These are phyloP conservation scores for Hyaloscypha finlandica DNA, from an alignment of 495 filamentous ascomycete genomes.

Conservation along the genomic window DNA sequence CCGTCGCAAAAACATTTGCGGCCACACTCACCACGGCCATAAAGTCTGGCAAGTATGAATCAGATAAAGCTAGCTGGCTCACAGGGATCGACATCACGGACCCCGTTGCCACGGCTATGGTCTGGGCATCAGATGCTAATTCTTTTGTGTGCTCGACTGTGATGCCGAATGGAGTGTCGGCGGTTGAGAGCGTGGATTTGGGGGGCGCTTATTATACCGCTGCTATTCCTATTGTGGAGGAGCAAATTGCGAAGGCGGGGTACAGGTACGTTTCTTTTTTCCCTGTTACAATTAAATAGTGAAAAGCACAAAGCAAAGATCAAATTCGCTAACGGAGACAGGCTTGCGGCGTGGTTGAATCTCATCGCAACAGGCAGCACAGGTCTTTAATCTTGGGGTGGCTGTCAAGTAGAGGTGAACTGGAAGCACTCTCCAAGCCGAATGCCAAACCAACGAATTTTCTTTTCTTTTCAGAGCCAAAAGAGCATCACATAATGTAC, in stretches of 20 bases:
- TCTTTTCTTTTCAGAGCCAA: neutral
- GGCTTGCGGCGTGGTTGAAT: neutral
- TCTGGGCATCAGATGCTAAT: slow-evolving; percentile 61
- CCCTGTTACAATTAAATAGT: neutral
- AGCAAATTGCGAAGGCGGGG: slow-evolving; percentile 66
- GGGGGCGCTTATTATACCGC: slow-evolving; percentile 52
- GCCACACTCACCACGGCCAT: slow-evolving; percentile 43
- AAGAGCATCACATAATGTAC: no score
- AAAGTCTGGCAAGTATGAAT: slow-evolving; percentile 48
- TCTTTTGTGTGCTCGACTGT: slow-evolving; percentile 57
- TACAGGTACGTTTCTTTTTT: slow-evolving; percentile 31
- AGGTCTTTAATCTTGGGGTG: neutral
- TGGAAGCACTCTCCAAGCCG: neutral
- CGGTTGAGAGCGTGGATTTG: slow-evolving; percentile 52
- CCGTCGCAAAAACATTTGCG: slow-evolving; percentile 38
- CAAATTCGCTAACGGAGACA: neutral
- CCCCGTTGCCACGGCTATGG: slow-evolving; percentile 40
- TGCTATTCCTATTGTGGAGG: slow-evolving; percentile 54
- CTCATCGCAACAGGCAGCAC: neutral
- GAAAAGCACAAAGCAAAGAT: neutral
- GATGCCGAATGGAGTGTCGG: slow-evolving; percentile 47
- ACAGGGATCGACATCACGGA: slow-evolving; percentile 43
- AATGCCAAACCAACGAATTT: neutral
- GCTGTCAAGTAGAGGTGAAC: neutral
- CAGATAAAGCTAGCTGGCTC: slow-evolving; percentile 49